Conservation (phyloP, 2,329 filamentous ascomycete species). For the Epichloe aotearoae region DNA sequence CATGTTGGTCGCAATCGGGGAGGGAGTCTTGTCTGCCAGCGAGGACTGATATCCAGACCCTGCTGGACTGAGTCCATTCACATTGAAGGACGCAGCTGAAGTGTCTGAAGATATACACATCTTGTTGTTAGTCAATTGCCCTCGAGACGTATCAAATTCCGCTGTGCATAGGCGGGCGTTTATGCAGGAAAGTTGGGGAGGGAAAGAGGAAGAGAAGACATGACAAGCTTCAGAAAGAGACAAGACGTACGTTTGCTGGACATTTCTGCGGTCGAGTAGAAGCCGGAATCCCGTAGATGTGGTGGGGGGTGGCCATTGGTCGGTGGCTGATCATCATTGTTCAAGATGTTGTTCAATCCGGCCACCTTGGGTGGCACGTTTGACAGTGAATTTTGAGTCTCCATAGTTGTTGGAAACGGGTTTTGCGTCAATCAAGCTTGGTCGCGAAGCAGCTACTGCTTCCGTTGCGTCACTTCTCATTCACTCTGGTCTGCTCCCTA, state of each 20-base stretch:
- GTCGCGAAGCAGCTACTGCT: not conserved
- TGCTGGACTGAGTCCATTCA: slow-evolving; percentile 26
- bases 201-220: slow-evolving; percentile 1
- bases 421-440: not conserved
- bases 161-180: too few relatives aligned
- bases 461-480: not conserved
- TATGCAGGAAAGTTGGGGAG: not conserved
- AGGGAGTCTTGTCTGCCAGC: slow-evolving; percentile 47
- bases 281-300: slow-evolving; percentile 28
- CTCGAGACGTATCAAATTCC: too few relatives aligned
- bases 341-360: slow-evolving; percentile 26
- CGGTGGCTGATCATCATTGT: slow-evolving; percentile 20
- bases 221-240: not conserved
- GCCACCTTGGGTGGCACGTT: slow-evolving; percentile 18
- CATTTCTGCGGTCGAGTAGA: slow-evolving; percentile 29
- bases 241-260: slow-evolving; percentile 28
- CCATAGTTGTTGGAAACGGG: slow-evolving; percentile 5
- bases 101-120: slow-evolving; percentile 17
- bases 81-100: slow-evolving; percentile 26
- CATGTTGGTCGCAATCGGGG: slow-evolving; percentile 39
- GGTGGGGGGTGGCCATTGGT: slow-evolving; percentile 15
- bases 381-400: slow-evolving; percentile 9
- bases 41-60: slow-evolving; percentile 36
- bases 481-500: not conserved
- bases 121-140: slow-evolving; percentile 2